Evolutionary conservation across 1,139 yeast genomes (phyloP).

Genomic region (Magnusiomyces suaveolens): DNA sequence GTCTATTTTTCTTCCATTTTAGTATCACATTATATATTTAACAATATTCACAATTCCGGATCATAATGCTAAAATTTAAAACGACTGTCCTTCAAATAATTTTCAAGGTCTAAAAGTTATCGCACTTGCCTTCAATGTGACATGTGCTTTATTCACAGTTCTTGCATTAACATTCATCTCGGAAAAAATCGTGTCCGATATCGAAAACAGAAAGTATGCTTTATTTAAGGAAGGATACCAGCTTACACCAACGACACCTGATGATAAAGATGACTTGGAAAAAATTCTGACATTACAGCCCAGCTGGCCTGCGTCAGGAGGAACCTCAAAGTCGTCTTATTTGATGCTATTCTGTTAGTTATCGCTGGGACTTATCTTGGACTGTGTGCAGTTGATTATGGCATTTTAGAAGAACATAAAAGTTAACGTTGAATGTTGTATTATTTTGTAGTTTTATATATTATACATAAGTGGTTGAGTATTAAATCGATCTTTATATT

Average conservation of each 20-base stretch:
- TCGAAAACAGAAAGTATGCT: neutral
- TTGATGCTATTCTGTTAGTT: neutral
- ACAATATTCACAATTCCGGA: neutral
- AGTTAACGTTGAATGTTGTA: neutral
- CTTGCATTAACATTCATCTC: neutral
- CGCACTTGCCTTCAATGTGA: neutral
- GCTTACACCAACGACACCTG: neutral
- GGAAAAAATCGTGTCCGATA: neutral
- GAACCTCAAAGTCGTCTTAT: neutral
- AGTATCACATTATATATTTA: neutral
- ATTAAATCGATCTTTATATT: too few species aligned
- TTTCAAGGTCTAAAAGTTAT: neutral
- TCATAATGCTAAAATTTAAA: neutral
- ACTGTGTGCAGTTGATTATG: neutral
- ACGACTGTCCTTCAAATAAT: neutral
- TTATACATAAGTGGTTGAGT: neutral
- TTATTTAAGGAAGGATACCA: neutral
- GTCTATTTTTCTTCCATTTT: neutral
- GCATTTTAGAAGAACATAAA: neutral
- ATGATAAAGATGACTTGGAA: neutral
- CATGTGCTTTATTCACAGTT: neutral
- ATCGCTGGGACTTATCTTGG: constrained; percentile 1
- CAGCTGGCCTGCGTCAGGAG: neutral
- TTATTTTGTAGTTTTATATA: too few species aligned
- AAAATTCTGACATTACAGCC: neutral